Conservation (phyloP, 176 grass and related monocot species). For the Ampelocalamus luodianensis region DNA sequence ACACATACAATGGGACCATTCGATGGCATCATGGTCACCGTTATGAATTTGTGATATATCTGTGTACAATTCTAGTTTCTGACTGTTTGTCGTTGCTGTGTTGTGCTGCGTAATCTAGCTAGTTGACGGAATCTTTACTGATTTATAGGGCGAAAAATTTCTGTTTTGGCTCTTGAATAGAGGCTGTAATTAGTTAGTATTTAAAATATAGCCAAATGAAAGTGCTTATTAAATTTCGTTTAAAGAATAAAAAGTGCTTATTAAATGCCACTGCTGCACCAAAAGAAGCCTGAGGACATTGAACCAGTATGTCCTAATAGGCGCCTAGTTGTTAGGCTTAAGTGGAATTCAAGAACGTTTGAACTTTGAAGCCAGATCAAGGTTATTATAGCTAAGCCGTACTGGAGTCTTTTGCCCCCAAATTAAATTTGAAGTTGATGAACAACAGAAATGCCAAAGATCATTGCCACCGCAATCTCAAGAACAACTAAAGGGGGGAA, state of each 20-base stretch:
- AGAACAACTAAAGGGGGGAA: not conserved
- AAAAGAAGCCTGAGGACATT: not conserved
- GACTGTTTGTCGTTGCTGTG: not conserved
- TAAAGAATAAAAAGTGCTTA: not conserved
- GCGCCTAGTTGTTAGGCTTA: not conserved
- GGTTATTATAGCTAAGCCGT: not conserved
- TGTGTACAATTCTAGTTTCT: conserved; percentile 10
- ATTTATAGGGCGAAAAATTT: not conserved
- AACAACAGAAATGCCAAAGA: conserved; percentile 22
- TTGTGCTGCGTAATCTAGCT: not conserved
- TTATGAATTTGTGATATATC: conserved; percentile 1
- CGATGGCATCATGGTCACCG: not conserved
- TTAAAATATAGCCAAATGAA: not conserved
- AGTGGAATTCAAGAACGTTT: conserved; percentile 15
- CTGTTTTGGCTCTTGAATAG: not conserved
- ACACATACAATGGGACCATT: not conserved
- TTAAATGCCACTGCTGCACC: not conserved
- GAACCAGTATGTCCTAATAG: not conserved
- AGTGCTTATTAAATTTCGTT: not conserved
- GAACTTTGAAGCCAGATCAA: not conserved
- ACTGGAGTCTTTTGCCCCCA: not conserved
- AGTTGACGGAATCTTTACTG: not conserved
- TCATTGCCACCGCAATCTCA: not conserved
- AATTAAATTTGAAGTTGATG: not conserved
- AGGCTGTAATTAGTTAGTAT: not conserved